Evolutionary conservation across 805 yeast species (phyloP), one percentile per base, ranked within the genome.

Genomic region (Ogataea saltuana): DNA sequence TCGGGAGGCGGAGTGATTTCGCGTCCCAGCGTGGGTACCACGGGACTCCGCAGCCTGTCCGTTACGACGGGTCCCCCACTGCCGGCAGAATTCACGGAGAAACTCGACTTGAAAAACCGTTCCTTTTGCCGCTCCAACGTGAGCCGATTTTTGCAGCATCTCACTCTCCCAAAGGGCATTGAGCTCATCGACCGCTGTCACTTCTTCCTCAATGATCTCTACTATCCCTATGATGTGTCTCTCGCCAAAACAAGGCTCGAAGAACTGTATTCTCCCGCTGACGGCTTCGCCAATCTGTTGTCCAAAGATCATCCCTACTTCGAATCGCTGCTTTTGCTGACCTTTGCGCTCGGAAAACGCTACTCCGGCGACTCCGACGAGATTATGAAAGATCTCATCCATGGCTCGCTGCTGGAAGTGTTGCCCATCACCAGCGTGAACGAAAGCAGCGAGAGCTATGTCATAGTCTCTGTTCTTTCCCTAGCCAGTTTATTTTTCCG

Each of bases 291-390:
- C 0, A 17, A 27, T 4, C 45, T 55, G 6, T 17, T 45, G 4
- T 19, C 30, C 2, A 33, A 46, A 18, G 48, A 37, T 9, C 35
- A 45, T 9, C 13, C 23, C 6, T 48, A 49, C 9, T 55, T 54
- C 48, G 49, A 48, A n/a, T 49, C 61, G 3, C 44, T 59, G 9
- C 46, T 50, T 4, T 34, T 54, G 9, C 32, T 56, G 16, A 46
- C 53, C 1, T 41, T 56, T 38, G 62, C 64, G 1, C 48, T 59
- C 29, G 64, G 62, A 7, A 46, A 37, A 15, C 38, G 56, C 27
- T 58, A 59, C 37, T 31, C 37, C 15, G 56, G 56, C 10, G 52
- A 44, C 11, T 32, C 51, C 3, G 49, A 43, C 13, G 46, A 43
- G 5, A 33, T 47, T n/a, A 47, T 44, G 17, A 51, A 54, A 12